Percentiles rank a stretch among this genome's conserved stretches.
These are phyloP conservation scores for Picochlorum sp. DNA, from an alignment of 139 green algal species.

Conservation along the genomic window DNA sequence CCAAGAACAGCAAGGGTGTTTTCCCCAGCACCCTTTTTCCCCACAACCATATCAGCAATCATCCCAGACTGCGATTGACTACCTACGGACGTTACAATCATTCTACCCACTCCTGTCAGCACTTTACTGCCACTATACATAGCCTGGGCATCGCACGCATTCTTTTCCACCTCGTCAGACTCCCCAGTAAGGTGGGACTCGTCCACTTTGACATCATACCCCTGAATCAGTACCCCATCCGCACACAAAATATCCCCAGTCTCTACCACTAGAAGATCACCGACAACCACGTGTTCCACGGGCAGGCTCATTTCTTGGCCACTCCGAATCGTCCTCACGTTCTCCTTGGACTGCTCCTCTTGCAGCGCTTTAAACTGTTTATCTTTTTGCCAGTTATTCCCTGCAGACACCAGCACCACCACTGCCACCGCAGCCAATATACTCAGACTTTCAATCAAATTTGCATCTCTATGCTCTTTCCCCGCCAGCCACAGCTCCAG, in stretches of 20 bases:
- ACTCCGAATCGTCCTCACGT: constrained; percentile 50
- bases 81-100: constrained; percentile 71
- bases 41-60: constrained; percentile 10
- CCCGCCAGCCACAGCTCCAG: constrained; percentile 20
- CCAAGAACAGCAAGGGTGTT: background rate
- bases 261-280: constrained; percentile 69
- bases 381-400: constrained; percentile 84
- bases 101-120: constrained; percentile 54
- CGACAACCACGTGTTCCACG: constrained; percentile 54
- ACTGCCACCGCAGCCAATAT: constrained; percentile 67
- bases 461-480: background rate
- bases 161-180: constrained; percentile 51
- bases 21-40: background rate
- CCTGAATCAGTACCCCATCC: constrained; percentile 58
- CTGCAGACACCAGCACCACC: constrained; percentile 54
- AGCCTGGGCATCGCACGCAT: constrained; percentile 5
- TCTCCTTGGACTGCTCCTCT: constrained; percentile 34
- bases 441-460: constrained; percentile 56
- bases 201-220: constrained; percentile 60
- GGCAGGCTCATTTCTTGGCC: constrained; percentile 35
- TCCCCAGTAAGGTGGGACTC: constrained; percentile 74
- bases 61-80: constrained; percentile 50
- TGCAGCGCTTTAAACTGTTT: constrained; percentile 73
- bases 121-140: constrained; percentile 54
- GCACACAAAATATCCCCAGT: constrained; percentile 72